These are phyloP conservation scores for Odontarrhena argentea DNA, from an alignment of 345 rosid species.

Conservation along the genomic window DNA sequence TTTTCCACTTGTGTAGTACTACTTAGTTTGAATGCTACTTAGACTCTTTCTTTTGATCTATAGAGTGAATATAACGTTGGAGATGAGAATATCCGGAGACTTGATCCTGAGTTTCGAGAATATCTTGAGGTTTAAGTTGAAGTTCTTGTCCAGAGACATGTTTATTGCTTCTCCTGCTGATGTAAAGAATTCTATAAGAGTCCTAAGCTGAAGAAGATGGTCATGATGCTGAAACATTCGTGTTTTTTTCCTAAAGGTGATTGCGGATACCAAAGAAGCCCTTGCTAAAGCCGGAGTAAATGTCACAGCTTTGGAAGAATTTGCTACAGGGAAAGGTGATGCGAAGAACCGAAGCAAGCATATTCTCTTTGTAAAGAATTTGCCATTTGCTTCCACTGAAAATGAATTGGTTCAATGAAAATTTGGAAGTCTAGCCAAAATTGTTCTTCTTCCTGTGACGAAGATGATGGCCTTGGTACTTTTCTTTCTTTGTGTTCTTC, in stretches of 20 bases:
- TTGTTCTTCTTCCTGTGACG: slow-evolving; percentile 66
- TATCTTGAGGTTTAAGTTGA: slow-evolving; percentile 76
- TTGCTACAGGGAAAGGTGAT: slow-evolving; percentile 60
- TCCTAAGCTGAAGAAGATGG: slow-evolving; percentile 31
- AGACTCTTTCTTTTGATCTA: slow-evolving; percentile 8
- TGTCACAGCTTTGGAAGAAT: slow-evolving; percentile 66
- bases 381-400: slow-evolving; percentile 89
- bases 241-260: slow-evolving; percentile 69
- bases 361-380: slow-evolving; percentile 81
- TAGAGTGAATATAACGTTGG: too few species aligned
- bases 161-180: slow-evolving; percentile 43
- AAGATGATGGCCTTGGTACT: slow-evolving; percentile 88
- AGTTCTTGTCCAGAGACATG: slow-evolving; percentile 79
- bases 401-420: slow-evolving; percentile 72
- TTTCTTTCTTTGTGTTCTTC: not conserved
- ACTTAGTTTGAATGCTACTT: not conserved
- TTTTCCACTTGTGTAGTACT: not conserved
- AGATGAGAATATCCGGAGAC: slow-evolving; percentile 80
- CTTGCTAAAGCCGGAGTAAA: slow-evolving; percentile 81
- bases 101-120: slow-evolving; percentile 61
- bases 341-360: slow-evolving; percentile 78
- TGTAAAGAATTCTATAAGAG: slow-evolving; percentile 30
- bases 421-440: slow-evolving; percentile 77
- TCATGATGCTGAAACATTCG: too few species aligned
- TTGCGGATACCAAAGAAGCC: slow-evolving; percentile 86